A percentile compares a stretch with the other conserved stretches of the same genome.
phyloP scores from a whole-genome alignment of 2,329 filamentous ascomycete genomes.

The Zymoseptoria crescenta region DNA sequence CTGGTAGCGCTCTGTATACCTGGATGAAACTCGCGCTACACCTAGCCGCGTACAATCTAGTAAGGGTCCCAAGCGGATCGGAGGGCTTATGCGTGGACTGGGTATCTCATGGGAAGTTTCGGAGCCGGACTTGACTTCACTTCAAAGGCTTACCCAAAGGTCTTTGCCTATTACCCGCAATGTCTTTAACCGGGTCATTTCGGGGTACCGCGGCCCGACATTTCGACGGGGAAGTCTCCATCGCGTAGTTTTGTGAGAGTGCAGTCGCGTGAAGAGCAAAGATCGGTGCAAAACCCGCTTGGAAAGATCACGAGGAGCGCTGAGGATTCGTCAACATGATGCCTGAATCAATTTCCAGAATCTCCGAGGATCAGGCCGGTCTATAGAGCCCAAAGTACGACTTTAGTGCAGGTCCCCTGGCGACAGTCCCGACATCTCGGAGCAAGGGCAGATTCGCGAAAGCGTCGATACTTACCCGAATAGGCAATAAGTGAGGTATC shows the following conservation, averaged over 20 bases:
- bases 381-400: too few species aligned
- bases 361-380: not conserved
- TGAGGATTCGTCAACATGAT: not conserved
- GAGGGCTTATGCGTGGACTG: not conserved
- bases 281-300: too few species aligned
- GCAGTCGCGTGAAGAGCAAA: not conserved
- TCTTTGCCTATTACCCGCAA: not conserved
- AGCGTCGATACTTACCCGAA: not conserved
- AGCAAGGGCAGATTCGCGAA: too few species aligned
- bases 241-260: too few species aligned
- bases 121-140: not conserved
- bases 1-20: not conserved
- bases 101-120: not conserved
- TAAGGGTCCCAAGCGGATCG: not conserved
- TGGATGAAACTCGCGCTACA: not conserved
- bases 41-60: not conserved
- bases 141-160: not conserved
- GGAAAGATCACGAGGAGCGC: not conserved
- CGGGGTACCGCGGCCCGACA: too few species aligned
- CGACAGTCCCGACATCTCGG: too few species aligned
- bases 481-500: not conserved
- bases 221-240: too few species aligned
- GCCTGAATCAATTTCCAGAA: not conserved
- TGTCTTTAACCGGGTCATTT: not conserved
- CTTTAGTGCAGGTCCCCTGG: not conserved